These are phyloP conservation scores for Agrocybe praecox DNA, from an alignment of 768 basidiomycete species.

Conservation along the genomic window DNA sequence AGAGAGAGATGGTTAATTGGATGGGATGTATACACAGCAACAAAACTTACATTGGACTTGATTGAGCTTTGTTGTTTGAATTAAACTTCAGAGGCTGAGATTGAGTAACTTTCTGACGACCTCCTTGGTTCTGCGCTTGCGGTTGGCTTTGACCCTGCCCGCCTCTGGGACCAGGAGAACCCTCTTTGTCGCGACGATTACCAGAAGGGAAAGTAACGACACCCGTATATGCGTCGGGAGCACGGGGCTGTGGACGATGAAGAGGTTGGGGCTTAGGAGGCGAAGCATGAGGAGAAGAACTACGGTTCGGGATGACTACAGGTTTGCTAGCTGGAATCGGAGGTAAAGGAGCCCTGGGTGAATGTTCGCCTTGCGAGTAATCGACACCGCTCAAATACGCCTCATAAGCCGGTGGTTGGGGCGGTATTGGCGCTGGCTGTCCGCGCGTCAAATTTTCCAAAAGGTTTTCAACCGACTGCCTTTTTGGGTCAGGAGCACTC, in stretches of 20 bases:
- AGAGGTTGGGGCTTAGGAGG: conserved; percentile 60
- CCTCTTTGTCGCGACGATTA: conserved; percentile 66
- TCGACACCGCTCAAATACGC: conserved; percentile 45
- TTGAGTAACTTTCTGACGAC: conserved; percentile 24
- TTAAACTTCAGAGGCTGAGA: conserved; percentile 33
- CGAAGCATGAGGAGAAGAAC: conserved; percentile 62
- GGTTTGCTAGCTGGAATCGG: conserved; percentile 53
- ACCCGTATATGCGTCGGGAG: conserved; percentile 40
- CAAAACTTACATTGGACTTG: conserved; percentile 58
- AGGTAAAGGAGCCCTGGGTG: conserved; percentile 55
- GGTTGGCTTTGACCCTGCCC: conserved; percentile 8
- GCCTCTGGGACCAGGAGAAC: conserved; percentile 65
- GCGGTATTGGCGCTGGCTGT: conserved; percentile 38
- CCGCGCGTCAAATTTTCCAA: conserved; percentile 70
- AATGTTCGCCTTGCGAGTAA: conserved; percentile 44
- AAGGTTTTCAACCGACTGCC: conserved; percentile 83
- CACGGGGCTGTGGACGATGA: conserved; percentile 52
- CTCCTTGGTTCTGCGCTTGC: background rate
- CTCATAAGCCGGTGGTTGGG: conserved; percentile 45
- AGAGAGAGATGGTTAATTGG: conserved; percentile 7
- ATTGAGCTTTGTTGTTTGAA: conserved; percentile 47
- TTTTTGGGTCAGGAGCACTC: conserved; percentile 61
- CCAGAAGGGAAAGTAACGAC: conserved; percentile 16
- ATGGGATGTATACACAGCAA: background rate
- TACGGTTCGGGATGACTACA: conserved; percentile 32